Conservation (phyloP, 768 basidiomycete species). For the Lepiota venenata region DNA sequence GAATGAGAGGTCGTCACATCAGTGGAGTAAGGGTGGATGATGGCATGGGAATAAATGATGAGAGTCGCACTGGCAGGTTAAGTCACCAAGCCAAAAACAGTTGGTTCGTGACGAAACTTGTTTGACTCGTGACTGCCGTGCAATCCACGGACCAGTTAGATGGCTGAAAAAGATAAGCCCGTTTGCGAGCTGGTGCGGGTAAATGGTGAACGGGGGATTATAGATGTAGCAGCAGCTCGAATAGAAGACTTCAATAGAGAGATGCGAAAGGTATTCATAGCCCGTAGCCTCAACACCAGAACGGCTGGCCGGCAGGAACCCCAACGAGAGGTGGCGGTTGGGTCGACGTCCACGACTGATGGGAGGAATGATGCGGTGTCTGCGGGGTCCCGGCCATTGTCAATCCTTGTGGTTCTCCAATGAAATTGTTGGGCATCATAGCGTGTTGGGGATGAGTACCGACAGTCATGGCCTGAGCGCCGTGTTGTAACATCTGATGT, state of each 20-base stretch:
- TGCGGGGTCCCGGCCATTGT: background rate
- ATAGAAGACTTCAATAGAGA: background rate
- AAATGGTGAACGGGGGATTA: background rate
- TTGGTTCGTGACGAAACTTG: background rate
- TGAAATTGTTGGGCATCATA: background rate
- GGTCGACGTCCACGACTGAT: constrained; percentile 8
- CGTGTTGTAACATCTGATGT: constrained; percentile 7
- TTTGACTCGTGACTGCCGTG: background rate
- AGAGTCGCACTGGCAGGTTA: background rate
- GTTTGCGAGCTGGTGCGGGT: background rate
- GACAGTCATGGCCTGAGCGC: background rate
- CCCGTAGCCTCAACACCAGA: constrained; percentile 1
- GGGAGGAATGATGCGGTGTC: background rate
- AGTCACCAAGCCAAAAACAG: constrained; percentile 9
- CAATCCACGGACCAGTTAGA: background rate
- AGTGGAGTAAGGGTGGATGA: background rate
- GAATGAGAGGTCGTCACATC: background rate
- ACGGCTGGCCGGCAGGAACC: constrained; percentile 4
- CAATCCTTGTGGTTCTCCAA: constrained; percentile 2
- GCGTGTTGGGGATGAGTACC: background rate
- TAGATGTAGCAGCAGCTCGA: background rate
- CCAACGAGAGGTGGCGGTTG: constrained; percentile 7
- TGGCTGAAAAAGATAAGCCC: background rate
- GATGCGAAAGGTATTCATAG: background rate
- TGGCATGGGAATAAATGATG: constrained; percentile 9